phyloP scores from a whole-genome alignment of 2,329 filamentous ascomycete species.

The Ascochyta lentis region DNA sequence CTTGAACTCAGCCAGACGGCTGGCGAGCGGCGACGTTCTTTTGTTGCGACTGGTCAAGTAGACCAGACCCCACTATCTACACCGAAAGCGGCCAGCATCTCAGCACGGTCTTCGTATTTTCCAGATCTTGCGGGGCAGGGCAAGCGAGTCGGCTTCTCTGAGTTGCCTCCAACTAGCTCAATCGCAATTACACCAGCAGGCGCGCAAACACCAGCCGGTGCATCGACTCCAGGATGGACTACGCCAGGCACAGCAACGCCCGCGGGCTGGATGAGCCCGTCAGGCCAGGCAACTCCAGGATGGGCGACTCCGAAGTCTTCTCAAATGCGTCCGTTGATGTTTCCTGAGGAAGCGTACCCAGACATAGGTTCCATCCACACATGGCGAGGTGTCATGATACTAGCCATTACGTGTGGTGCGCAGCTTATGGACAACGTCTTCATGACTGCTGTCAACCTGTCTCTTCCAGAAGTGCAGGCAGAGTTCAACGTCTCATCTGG shows the following conservation, averaged over 20 bases:
- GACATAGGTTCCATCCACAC: constrained; percentile 15
- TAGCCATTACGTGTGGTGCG: constrained; percentile 9
- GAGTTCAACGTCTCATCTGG: constrained; percentile 12
- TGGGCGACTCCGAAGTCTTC: constrained; percentile 16
- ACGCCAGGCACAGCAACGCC: constrained; percentile 13
- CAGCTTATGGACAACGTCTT: constrained; percentile 16
- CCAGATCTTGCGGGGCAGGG: constrained; percentile 4
- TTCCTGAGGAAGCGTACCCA: constrained; percentile 12
- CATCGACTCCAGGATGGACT: constrained; percentile 15
- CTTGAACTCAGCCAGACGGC: constrained; percentile 5
- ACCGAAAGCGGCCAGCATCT: constrained; percentile 13
- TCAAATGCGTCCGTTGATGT: constrained; percentile 14
- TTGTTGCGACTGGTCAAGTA: constrained; percentile 2
- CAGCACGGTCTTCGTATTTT: constrained; percentile 14
- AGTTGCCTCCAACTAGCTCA: constrained; percentile 4
- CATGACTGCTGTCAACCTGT: constrained; percentile 16
- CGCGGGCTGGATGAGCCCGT: constrained; percentile 12
- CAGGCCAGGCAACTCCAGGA: constrained; percentile 12
- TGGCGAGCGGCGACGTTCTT: constrained; percentile 10
- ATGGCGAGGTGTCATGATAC: constrained; percentile 8
- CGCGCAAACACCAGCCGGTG: constrained; percentile 11
- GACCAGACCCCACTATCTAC: constrained; percentile 9
- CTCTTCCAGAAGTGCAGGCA: constrained; percentile 13
- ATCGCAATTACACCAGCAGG: constrained; percentile 8
- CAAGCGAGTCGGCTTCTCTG: constrained; percentile 9